phyloP scores from a whole-genome alignment of 305 asterid genomes.

The Solanum hybrid region DNA sequence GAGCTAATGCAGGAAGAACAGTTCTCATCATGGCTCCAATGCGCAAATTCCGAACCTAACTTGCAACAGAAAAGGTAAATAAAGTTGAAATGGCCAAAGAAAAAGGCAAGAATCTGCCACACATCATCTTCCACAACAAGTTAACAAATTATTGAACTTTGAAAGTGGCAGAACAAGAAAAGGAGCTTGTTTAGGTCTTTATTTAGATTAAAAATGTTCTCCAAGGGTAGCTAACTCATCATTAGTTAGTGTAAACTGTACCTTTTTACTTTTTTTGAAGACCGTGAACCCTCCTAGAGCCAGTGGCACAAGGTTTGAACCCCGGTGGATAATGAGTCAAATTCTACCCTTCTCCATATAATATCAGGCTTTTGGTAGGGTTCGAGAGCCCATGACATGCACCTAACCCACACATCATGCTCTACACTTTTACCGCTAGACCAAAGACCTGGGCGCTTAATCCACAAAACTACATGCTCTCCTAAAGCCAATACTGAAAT shows the following conservation, averaged over 20 bases:
- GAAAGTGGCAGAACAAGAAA: neutral
- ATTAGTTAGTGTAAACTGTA: neutral
- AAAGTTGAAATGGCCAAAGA: constrained; percentile 1
- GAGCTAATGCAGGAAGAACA: constrained; percentile 88
- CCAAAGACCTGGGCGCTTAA: neutral
- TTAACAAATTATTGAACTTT: neutral
- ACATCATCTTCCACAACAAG: neutral
- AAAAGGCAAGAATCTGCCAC: neutral
- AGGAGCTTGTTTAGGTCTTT: neutral
- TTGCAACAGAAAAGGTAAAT: neutral
- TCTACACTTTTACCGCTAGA: neutral
- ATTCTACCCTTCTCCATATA: neutral
- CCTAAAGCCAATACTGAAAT: neutral
- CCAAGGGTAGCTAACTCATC: neutral
- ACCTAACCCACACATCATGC: neutral
- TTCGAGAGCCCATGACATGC: neutral
- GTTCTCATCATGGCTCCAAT: constrained; percentile 96
- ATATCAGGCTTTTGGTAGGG: neutral
- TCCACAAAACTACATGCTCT: neutral
- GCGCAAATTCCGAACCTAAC: constrained; percentile 79
- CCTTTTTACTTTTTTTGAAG: neutral
- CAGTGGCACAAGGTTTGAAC: neutral
- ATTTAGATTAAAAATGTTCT: neutral
- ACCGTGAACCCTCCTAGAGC: neutral
- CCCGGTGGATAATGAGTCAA: neutral